A percentile compares a stretch with the other conserved stretches of the same genome.
phyloP scores from a whole-genome alignment of 2,329 filamentous ascomycete genomes.

The Trichocomaceae sp. region DNA sequence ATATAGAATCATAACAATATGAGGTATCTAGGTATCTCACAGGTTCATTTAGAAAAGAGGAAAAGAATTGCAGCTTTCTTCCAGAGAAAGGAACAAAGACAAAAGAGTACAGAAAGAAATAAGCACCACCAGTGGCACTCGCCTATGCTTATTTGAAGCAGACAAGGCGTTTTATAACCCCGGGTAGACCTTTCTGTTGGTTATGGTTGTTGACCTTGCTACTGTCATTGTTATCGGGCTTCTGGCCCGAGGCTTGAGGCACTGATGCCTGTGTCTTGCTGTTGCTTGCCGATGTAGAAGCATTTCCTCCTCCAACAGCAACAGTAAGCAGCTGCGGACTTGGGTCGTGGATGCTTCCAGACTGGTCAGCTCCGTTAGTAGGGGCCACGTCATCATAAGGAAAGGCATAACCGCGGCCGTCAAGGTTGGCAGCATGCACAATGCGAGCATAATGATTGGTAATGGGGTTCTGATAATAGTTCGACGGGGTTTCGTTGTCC shows the following conservation, averaged over 20 bases:
- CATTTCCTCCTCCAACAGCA: conserved; percentile 45
- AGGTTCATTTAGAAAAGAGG: background rate
- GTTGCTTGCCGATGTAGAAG: conserved; percentile 12
- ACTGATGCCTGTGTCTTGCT: background rate
- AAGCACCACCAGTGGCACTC: background rate
- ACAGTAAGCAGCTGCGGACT: conserved; percentile 52
- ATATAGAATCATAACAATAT: too few relatives aligned
- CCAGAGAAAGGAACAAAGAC: background rate
- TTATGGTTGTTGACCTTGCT: background rate
- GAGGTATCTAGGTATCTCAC: too few relatives aligned
- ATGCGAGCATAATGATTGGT: conserved; percentile 65
- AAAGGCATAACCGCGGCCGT: conserved; percentile 61
- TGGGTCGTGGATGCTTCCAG: conserved; percentile 55
- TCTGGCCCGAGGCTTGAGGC: background rate
- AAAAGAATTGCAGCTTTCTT: background rate
- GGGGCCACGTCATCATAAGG: conserved; percentile 64
- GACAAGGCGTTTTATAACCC: conserved; percentile 5
- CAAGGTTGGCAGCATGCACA: conserved; percentile 54
- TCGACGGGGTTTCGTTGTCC: conserved; percentile 41
- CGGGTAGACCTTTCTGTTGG: conserved; percentile 2
- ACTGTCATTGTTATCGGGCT: background rate
- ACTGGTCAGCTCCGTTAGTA: conserved; percentile 51
- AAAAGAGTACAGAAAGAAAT: background rate
- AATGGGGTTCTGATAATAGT: conserved; percentile 49
- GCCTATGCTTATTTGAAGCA: conserved; percentile 5